Conservation (phyloP, 108 stramenopile genomes). For the Thalassiosira profunda region DNA sequence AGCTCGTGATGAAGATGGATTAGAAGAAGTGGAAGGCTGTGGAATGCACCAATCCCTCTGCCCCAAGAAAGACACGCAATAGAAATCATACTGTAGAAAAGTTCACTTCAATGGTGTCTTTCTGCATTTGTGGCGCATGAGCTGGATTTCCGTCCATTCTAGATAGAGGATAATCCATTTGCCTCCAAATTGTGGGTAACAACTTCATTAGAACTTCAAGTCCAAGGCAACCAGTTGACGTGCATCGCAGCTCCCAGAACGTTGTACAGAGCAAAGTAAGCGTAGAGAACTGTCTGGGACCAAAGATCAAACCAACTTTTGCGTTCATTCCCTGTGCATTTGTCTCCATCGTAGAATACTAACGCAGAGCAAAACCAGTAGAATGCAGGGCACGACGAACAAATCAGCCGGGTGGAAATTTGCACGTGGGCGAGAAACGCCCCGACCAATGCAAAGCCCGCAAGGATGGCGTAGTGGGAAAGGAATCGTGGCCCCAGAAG, state of each 20-base stretch:
- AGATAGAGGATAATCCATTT: conserved; percentile 62
- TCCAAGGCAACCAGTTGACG: conserved; percentile 79
- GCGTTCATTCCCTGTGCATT: conserved; percentile 5
- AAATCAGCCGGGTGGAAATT: conserved; percentile 85
- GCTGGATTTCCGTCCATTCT: conserved; percentile 81
- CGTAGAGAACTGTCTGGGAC: conserved; percentile 10
- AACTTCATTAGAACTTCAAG: conserved; percentile 53
- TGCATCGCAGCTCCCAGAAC: conserved; percentile 74
- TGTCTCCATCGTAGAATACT: conserved; percentile 1
- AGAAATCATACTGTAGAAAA: too few relatives aligned
- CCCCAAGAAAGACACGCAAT: too few relatives aligned
- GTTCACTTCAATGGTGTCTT: too few relatives aligned
- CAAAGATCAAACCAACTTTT: neutral
- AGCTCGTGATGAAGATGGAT: too few relatives aligned
- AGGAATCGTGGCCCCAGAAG: conserved; percentile 50
- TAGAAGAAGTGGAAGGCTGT: too few relatives aligned
- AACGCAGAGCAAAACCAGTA: conserved; percentile 69
- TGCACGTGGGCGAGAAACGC: conserved; percentile 83
- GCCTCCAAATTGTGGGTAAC: conserved; percentile 60
- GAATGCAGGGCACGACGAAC: conserved; percentile 80
- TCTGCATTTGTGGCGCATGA: conserved; percentile 48
- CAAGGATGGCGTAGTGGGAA: conserved; percentile 77
- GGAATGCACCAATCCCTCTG: too few relatives aligned
- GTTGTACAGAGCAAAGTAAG: conserved; percentile 68
- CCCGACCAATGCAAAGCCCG: conserved; percentile 60